These are phyloP conservation scores for Verticillium zaregamsianum DNA, from an alignment of 2,329 filamentous ascomycete genomes.

Conservation along the genomic window DNA sequence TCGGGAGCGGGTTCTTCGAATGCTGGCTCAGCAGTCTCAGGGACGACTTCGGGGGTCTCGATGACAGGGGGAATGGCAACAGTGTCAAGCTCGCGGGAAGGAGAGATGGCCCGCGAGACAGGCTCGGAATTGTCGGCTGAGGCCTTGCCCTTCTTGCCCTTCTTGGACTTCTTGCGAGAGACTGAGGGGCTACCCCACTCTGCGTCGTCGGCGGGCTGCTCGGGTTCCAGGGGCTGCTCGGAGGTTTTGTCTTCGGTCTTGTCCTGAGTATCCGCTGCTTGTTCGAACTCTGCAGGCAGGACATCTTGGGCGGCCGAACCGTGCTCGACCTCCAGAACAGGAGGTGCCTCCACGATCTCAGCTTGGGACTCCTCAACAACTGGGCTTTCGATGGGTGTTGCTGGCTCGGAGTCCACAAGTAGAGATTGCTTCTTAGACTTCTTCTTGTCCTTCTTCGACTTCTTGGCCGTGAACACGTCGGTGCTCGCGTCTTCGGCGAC, in stretches of 20 bases:
- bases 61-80: not conserved
- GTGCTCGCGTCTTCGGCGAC: not conserved
- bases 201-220: constrained; percentile 1
- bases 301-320: not conserved
- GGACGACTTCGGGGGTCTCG: not conserved
- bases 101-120: constrained; percentile 8
- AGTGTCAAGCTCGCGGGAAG: not conserved
- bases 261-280: not conserved
- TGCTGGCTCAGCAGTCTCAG: not conserved
- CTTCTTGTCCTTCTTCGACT: constrained; percentile 20
- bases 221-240: constrained; percentile 1
- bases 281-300: not conserved
- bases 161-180: constrained; percentile 25
- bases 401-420: not conserved
- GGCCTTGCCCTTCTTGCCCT: constrained; percentile 33
- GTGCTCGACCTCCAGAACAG: not conserved
- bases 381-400: not conserved
- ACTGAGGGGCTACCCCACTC: not conserved
- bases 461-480: constrained; percentile 8
- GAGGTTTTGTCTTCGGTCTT: not conserved
- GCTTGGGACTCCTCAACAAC: not conserved
- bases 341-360: not conserved
- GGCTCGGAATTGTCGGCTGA: constrained; percentile 14
- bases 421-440: constrained; percentile 17
- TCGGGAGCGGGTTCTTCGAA: not conserved